phyloP scores from a whole-genome alignment of 1,139 yeast species.

The Keqinozyma sinolaborantium region DNA sequence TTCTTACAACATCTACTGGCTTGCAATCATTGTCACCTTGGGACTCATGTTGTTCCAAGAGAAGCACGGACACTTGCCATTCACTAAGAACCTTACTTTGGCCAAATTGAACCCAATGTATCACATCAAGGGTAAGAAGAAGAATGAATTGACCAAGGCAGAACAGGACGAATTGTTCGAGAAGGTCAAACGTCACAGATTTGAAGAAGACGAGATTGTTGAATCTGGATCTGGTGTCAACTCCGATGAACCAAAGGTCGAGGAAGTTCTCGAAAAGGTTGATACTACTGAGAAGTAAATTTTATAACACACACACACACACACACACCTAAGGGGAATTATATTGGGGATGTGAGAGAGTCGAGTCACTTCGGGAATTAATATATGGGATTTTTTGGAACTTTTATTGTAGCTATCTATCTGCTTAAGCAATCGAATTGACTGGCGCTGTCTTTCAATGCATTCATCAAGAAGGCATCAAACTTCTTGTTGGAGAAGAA shows the following conservation, averaged over 20 bases:
- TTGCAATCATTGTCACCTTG: slow-evolving; percentile 51
- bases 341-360: slow-evolving; percentile 10
- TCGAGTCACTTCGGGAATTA: slow-evolving; percentile 11
- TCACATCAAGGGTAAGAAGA: slow-evolving; percentile 65
- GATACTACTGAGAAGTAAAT: slow-evolving; percentile 1
- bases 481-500: slow-evolving; percentile 17
- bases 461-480: slow-evolving; percentile 24
- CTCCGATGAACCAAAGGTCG: slow-evolving; percentile 7
- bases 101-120: slow-evolving; percentile 68
- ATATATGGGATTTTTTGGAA: not conserved
- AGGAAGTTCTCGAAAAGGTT: slow-evolving; percentile 5
- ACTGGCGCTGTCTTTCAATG: slow-evolving; percentile 28
- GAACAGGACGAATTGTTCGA: slow-evolving; percentile 55
- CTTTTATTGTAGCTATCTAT: slow-evolving; percentile 2
- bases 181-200: slow-evolving; percentile 26
- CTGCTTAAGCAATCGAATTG: slow-evolving; percentile 24
- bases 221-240: slow-evolving; percentile 20
- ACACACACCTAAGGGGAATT: slow-evolving; percentile 6
- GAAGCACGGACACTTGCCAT: slow-evolving; percentile 41
- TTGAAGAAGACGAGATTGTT: slow-evolving; percentile 8
- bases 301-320: slow-evolving; percentile 12
- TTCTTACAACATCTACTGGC: slow-evolving; percentile 83
- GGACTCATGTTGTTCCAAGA: slow-evolving; percentile 70
- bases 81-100: slow-evolving; percentile 46
- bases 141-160: slow-evolving; percentile 49